These are phyloP conservation scores for Rhizopogon vesiculosus DNA, from an alignment of 768 basidiomycete species.

Conservation along the genomic window DNA sequence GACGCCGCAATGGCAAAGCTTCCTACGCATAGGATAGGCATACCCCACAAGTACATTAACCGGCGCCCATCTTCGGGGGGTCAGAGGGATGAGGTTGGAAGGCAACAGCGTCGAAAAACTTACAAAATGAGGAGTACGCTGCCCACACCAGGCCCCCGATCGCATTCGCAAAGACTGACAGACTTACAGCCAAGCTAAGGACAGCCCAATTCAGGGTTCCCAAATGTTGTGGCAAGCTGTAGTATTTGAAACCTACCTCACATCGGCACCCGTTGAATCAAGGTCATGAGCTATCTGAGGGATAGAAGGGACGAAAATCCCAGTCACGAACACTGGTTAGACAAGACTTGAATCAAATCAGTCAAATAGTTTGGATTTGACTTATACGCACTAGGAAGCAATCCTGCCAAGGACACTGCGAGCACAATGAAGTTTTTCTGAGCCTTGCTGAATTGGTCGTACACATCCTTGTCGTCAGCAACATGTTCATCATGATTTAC, in stretches of 20 bases:
- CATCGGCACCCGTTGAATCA: slow-evolving; percentile 21
- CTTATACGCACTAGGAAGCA: slow-evolving; percentile 47
- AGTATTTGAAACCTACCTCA: slow-evolving; percentile 16
- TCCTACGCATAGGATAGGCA: slow-evolving; percentile 51
- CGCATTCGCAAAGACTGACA: slow-evolving; percentile 39
- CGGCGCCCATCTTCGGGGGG: slow-evolving; percentile 53
- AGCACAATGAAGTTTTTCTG: slow-evolving; percentile 47
- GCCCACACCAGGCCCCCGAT: slow-evolving; percentile 43
- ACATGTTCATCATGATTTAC: not conserved
- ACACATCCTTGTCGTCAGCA: not conserved
- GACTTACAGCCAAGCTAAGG: slow-evolving; percentile 39
- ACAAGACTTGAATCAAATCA: not conserved
- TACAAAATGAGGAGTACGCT: slow-evolving; percentile 41
- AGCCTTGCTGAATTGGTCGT: slow-evolving; percentile 39
- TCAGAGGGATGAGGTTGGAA: not conserved
- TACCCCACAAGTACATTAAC: slow-evolving; percentile 48
- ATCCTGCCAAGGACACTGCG: slow-evolving; percentile 52
- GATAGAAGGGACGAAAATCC: slow-evolving; percentile 32
- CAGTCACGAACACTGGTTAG: slow-evolving; percentile 21
- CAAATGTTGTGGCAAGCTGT: not conserved
- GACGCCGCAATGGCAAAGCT: slow-evolving; percentile 53
- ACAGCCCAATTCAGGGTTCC: not conserved
- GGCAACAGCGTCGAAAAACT: slow-evolving; percentile 1
- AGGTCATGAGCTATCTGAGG: slow-evolving; percentile 31
- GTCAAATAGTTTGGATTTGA: not conserved